phyloP scores from a whole-genome alignment of 805 yeast genomes.

The Phaffomyces antillensis region DNA sequence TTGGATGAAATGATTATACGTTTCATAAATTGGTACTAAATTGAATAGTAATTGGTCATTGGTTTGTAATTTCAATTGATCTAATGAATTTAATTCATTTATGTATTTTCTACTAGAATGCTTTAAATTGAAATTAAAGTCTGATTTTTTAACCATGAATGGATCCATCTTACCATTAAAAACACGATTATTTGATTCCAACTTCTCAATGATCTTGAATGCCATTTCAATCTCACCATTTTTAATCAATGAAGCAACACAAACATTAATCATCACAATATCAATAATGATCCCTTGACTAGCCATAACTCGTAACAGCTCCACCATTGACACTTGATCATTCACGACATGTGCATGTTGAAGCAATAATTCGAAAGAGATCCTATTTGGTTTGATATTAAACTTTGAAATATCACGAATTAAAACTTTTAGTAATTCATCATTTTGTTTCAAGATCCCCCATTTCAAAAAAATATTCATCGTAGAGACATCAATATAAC shows the following conservation, averaged over 20 bases:
- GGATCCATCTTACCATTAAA: not conserved
- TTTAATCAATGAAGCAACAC: not conserved
- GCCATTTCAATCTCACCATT: not conserved
- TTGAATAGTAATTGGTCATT: not conserved
- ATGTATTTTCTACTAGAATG: not conserved
- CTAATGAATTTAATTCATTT: constrained; percentile 1
- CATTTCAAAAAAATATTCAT: constrained; percentile 4
- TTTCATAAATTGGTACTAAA: constrained; percentile 2
- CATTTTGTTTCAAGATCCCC: not conserved
- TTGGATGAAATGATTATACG: constrained; percentile 1
- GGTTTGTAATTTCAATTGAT: not conserved
- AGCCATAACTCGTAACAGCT: not conserved
- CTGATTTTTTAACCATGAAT: too few species aligned
- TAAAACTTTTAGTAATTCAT: not conserved
- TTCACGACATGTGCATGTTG: not conserved
- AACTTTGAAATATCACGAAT: not conserved
- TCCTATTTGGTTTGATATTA: constrained; percentile 1
- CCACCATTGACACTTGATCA: not conserved
- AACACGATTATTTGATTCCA: not conserved
- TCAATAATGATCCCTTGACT: not conserved
- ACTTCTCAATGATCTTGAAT: not conserved
- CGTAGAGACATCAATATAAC: constrained; percentile 1
- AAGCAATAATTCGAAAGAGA: constrained; percentile 1
- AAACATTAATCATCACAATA: constrained; percentile 2
- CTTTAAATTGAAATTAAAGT: too few species aligned